Base-by-base conservation (phyloP, 805 yeast species). In the Naumovozyma dairenensis region DNA sequence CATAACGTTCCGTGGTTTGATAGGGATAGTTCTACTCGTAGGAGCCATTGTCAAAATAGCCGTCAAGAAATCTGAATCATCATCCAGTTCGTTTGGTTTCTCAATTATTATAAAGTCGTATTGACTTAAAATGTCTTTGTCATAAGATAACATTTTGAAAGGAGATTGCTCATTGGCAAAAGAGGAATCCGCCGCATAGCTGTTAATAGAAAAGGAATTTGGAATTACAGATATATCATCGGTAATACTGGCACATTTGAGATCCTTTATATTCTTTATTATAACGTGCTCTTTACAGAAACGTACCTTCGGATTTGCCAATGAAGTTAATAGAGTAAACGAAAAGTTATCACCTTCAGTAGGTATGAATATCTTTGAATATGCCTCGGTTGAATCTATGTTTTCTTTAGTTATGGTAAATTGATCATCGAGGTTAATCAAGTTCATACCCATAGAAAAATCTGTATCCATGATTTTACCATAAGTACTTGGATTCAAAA, bases 91-190 rank as follows among this genome's bases (percentile, higher is more conserved):
- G 10, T 34, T 14, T 5, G 53, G 40, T 29, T 64, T 67, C 6
- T 68, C 67, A 25, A 77, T 55, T 0, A 78, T 60, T 14, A 80
- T 57, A 25, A 66, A 61, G 33, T 73, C 77, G 44, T 63, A 78
- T 7, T 57, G 49, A 0, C 59, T 28, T 6, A 77, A 41, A 3
- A 62, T 53, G 0, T 60, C 46, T 0, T 66, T 44, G 9, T 63
- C 59, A 6, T 70, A 53, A 33, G 66, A 65, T 2, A 77, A 27
- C 6, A 73, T 66, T 38, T 69, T 55, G 44, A 71, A 74, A 4
- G 83, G 78, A 2, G 43, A 22, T 3, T 49, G 35, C 0, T 60
- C 60, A 3, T 72, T 80, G n/a, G 71, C 79, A 27, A 59, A 43
- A 0, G 82, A 69, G 0, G 85, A 77, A 21, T 76, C 76, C 4